These are phyloP conservation scores for Tagetes erecta DNA, from an alignment of 129 eudicot species.

Conservation along the genomic window DNA sequence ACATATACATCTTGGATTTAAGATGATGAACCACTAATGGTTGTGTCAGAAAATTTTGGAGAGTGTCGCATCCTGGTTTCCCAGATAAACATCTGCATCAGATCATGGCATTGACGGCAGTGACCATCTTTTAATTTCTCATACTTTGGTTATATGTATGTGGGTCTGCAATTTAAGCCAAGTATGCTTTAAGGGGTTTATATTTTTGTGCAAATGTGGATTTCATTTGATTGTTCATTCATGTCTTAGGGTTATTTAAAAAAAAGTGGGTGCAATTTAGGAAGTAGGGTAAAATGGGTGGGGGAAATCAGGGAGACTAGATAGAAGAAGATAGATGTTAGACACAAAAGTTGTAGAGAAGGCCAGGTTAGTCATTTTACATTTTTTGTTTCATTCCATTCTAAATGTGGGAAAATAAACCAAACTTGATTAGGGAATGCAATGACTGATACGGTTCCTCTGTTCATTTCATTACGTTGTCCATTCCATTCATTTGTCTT, in stretches of 20 bases:
- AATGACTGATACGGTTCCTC: neutral
- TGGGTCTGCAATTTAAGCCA: neutral
- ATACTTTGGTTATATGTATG: neutral
- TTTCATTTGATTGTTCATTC: neutral
- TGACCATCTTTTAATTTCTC: neutral
- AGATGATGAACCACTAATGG: conserved; percentile 7
- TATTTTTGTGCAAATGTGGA: neutral
- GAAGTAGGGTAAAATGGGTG: neutral
- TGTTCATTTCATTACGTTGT: neutral
- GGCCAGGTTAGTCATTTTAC: neutral
- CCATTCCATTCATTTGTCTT: neutral
- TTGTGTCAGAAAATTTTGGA: neutral
- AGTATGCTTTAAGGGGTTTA: neutral
- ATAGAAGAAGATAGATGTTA: neutral
- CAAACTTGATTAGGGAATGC: neutral
- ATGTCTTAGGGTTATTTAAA: no score
- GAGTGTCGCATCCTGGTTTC: neutral
- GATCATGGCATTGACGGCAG: neutral
- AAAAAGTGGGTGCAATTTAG: neutral
- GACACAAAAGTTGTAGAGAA: neutral
- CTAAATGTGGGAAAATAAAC: neutral
- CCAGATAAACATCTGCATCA: neutral
- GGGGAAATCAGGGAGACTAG: neutral
- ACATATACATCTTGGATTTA: neutral
- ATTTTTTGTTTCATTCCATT: neutral